phyloP scores from a whole-genome alignment of 176 grass and related monocot genomes.

The Musa acuminata region DNA sequence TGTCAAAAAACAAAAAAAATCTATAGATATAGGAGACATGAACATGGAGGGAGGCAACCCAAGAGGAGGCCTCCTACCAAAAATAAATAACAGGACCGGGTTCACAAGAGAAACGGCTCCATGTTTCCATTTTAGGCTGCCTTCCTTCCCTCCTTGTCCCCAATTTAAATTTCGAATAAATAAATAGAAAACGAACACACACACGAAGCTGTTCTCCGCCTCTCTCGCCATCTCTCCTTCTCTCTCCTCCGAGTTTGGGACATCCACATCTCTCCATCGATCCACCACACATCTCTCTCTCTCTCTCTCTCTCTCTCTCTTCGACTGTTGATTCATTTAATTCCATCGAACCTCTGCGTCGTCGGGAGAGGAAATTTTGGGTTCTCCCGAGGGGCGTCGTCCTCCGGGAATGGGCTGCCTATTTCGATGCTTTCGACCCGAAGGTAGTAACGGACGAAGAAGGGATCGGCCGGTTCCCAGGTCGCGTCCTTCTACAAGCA shows the following conservation, averaged over 20 bases:
- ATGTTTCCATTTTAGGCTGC: neutral
- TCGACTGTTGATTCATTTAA: neutral
- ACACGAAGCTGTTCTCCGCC: conserved; percentile 6
- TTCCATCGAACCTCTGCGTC: neutral
- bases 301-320: too few species aligned
- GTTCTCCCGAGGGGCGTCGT: neutral
- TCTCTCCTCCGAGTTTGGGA: conserved; percentile 10
- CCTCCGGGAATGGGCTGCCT: conserved; percentile 49
- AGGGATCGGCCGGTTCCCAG: conserved; percentile 22
- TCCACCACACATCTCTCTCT: neutral
- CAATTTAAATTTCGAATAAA: conserved; percentile 93
- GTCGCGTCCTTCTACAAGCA: conserved; percentile 28
- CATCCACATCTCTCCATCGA: neutral
- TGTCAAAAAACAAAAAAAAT: too few species aligned
- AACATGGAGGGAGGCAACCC: too few species aligned
- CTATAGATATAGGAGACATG: too few species aligned
- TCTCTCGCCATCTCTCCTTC: neutral
- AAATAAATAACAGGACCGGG: too few species aligned
- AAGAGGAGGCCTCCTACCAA: too few species aligned
- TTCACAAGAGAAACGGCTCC: too few species aligned
- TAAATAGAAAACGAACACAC: neutral
- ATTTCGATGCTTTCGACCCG: conserved; percentile 59
- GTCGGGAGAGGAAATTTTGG: neutral
- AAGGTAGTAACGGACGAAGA: conserved; percentile 7
- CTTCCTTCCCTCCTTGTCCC: conserved; percentile 12